Conservation (phyloP, 805 yeast species). For the Wickerhamiella kurtzmanii region DNA sequence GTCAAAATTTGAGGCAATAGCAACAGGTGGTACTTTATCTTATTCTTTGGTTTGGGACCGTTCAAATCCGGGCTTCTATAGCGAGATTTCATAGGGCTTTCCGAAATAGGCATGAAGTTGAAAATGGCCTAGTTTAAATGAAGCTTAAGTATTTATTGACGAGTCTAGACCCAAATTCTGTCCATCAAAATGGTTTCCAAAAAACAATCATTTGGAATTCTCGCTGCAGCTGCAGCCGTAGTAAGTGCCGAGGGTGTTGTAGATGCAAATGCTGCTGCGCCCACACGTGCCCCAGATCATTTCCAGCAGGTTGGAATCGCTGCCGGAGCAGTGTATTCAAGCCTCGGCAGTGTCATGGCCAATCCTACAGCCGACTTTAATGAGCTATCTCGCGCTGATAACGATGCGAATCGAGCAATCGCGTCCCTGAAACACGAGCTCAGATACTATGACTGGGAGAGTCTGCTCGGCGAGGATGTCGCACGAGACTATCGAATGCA, state of each 20-base stretch:
- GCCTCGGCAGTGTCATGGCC: conserved; percentile 53
- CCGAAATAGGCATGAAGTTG: not conserved
- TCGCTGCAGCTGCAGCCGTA: not conserved
- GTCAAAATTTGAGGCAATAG: not conserved
- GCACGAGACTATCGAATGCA: conserved; percentile 13
- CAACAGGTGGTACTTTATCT: not conserved
- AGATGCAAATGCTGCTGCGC: not conserved
- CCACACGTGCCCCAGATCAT: conserved; percentile 7
- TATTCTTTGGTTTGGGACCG: not conserved
- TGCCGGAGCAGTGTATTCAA: conserved; percentile 51
- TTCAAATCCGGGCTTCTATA: not conserved
- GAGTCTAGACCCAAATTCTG: too few species aligned
- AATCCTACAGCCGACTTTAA: conserved; percentile 6
- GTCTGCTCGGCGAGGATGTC: conserved; percentile 12
- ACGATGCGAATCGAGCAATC: conserved; percentile 11
- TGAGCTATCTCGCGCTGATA: conserved; percentile 6
- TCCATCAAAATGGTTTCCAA: too few species aligned
- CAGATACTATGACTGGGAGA: conserved; percentile 11
- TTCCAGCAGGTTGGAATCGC: conserved; percentile 47
- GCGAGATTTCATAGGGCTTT: not conserved
- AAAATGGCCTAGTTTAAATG: not conserved
- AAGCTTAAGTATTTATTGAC: too few species aligned
- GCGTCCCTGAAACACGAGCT: conserved; percentile 9
- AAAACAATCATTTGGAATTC: not conserved
- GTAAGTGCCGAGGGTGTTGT: too few species aligned